Evolutionary conservation across 2,329 filamentous ascomycete species (phyloP).

Genomic region (Epichloe uncinata): DNA sequence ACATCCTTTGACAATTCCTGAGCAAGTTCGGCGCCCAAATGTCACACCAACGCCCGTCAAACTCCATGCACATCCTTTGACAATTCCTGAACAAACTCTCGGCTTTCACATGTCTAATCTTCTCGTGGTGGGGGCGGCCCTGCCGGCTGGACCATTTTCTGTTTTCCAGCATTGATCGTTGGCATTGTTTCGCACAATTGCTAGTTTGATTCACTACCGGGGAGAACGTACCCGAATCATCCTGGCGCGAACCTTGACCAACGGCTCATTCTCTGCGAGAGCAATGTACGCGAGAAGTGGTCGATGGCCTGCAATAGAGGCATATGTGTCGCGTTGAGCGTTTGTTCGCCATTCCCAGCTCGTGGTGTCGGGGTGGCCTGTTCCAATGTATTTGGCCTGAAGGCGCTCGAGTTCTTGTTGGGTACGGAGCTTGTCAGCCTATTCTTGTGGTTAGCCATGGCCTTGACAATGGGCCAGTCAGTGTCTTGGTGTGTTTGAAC

Average conservation of each 20-base stretch:
- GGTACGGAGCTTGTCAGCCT: conserved; percentile 95
- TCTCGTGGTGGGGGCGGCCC: conserved; percentile 46
- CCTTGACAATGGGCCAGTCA: no score
- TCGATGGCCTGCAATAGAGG: conserved; percentile 80
- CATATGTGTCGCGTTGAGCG: conserved; percentile 84
- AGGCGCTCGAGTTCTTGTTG: conserved; percentile 96
- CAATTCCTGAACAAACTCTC: background rate
- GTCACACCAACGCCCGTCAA: background rate
- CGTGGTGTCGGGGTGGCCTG: conserved; percentile 90
- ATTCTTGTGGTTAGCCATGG: background rate
- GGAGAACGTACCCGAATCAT: conserved; percentile 54
- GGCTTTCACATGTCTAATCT: conserved; percentile 22
- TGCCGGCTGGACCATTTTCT: conserved; percentile 56
- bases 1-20: background rate
- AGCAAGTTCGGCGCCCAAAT: background rate
- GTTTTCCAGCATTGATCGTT: background rate
- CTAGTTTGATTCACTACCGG: background rate
- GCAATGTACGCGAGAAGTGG: conserved; percentile 80
- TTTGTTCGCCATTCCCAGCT: conserved; percentile 97
- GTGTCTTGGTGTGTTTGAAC: no score
- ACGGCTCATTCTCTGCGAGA: conserved; percentile 74
- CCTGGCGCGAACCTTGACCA: conserved; percentile 64
- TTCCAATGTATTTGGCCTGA: conserved; percentile 90
- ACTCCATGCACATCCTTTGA: background rate
- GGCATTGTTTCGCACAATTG: background rate